phyloP scores from a whole-genome alignment of 495 filamentous ascomycete species.

The Tuber aestivum region DNA sequence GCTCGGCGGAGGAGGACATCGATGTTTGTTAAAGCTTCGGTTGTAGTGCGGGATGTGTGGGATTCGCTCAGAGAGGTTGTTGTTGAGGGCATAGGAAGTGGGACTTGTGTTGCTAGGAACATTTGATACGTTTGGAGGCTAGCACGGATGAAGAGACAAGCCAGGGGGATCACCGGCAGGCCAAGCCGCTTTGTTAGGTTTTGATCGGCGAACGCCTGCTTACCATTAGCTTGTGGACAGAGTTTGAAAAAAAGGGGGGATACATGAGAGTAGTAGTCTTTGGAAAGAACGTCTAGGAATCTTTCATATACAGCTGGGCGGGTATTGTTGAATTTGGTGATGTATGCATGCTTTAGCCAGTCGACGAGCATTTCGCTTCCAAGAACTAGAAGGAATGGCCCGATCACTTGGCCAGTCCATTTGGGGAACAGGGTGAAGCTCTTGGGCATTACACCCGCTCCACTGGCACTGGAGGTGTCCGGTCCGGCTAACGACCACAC shows the following conservation, averaged over 20 bases:
- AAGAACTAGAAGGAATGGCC: constrained; percentile 85
- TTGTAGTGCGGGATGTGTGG: constrained; percentile 59
- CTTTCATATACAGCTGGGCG: constrained; percentile 81
- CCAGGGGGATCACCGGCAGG: constrained; percentile 83
- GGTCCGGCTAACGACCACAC: constrained; percentile 53
- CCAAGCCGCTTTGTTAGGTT: constrained; percentile 84
- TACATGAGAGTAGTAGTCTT: constrained; percentile 94
- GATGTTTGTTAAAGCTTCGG: constrained; percentile 65
- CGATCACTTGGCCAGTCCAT: constrained; percentile 81
- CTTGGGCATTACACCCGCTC: constrained; percentile 66
- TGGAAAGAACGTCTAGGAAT: constrained; percentile 86
- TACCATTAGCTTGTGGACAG: constrained; percentile 3
- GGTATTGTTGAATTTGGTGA: constrained; percentile 96
- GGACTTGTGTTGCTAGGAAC: constrained; percentile 83
- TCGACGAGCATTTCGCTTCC: constrained; percentile 96
- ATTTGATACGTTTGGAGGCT: constrained; percentile 96
- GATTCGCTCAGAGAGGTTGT: constrained; percentile 59
- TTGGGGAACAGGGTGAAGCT: constrained; percentile 84
- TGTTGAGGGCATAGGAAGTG: constrained; percentile 62
- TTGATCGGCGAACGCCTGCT: constrained; percentile 77
- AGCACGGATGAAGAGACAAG: constrained; percentile 90
- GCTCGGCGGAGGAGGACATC: constrained; percentile 68
- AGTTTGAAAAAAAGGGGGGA: constrained; percentile 32
- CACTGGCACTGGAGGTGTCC: constrained; percentile 42
- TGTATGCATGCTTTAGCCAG: constrained; percentile 95